Base-by-base conservation (phyloP, 257 asterid genomes). In the Solanum habrochaites region DNA sequence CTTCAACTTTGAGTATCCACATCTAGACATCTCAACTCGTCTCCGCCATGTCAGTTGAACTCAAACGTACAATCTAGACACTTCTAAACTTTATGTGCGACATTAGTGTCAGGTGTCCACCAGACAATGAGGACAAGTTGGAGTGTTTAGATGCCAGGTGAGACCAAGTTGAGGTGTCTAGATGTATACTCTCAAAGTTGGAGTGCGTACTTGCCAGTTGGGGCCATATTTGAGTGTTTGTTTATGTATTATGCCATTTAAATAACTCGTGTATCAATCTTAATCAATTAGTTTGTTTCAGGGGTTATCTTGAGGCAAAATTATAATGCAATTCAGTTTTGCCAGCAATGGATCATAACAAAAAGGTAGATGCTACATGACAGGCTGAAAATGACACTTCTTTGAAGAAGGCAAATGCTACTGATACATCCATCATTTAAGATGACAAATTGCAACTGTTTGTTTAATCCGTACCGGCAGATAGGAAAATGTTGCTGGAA, bases 401-500 rank as follows among this genome's bases (percentile, higher is more conserved):
- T 18, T 85, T 70, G 31, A 47, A 85, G 64, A 49, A 45, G 35
- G 35, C 45, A 21, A 47, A 71, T 43, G 66, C 60, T 39, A 25
- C 64, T 82, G 31, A 16, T 72, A 39, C 80, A 21, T 56, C 74
- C 23, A 23, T 47, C 64, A 39, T 64, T 84, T 85, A 52, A 85
- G 47, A 85, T 69, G 75, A 45, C 45, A 21, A 40, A 56, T 21
- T 21, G 39, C 14, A 16, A 31, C 31, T 18, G 67, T 29, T 29
- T 80, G 45, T 87, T 21, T 32, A 32, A 75, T 27, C 90, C 93
- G 3, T 85, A 96, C 99, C 99, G 85, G 98, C 98, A 83, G 99
- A 91, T 91, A 90, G 91, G 82, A 97, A 97, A 86, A 97, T 95
- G 82, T 92, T 91, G 80, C 91, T 89, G 86, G 99, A 94, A 85